Conservation (phyloP, 148 eudicot genomes). For the Spergularia marina region DNA sequence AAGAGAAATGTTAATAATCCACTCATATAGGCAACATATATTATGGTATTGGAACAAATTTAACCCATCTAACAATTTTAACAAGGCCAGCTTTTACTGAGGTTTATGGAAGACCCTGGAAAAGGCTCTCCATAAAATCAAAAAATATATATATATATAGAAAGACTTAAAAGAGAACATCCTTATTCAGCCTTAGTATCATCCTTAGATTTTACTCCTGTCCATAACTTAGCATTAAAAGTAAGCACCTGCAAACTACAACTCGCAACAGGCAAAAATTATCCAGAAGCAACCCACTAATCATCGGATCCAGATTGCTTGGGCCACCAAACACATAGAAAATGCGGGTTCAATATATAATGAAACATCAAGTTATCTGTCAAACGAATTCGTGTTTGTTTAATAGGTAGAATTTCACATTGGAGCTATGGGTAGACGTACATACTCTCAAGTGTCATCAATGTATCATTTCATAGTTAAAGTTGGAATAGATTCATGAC, state of each 20-base stretch:
- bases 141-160: too few species aligned
- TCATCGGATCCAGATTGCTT: background rate
- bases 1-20: background rate
- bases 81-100: too few species aligned
- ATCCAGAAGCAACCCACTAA: background rate
- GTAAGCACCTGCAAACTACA: background rate
- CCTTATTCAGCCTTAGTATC: background rate
- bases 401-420: background rate
- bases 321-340: background rate
- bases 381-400: background rate
- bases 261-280: background rate
- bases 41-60: too few species aligned
- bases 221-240: background rate
- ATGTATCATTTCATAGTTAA: background rate
- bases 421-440: background rate
- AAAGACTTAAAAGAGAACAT: background rate
- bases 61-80: too few species aligned
- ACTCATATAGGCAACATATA: background rate
- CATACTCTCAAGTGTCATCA: background rate
- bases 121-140: too few species aligned
- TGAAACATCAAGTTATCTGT: background rate
- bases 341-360: background rate
- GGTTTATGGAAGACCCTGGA: too few species aligned
- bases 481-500: background rate
- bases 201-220: background rate